Conservation (phyloP, 352 stramenopile species). For the Plasmopara viticola region DNA sequence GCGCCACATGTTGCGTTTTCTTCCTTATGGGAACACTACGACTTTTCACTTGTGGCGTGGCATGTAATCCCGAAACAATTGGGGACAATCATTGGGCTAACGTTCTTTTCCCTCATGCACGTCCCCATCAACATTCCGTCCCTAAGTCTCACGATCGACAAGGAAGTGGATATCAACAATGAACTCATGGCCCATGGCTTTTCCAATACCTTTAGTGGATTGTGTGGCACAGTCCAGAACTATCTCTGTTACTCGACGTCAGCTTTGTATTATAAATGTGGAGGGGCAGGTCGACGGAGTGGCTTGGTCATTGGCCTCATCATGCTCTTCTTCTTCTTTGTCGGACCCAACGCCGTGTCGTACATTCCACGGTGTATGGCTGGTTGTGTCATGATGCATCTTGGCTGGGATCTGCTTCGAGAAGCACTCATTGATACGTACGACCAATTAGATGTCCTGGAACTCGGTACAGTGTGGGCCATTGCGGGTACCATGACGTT, state of each 20-base stretch:
- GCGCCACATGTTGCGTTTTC: conserved; percentile 68
- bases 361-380: conserved; percentile 91
- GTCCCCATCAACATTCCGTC: conserved; percentile 94
- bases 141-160: conserved; percentile 72
- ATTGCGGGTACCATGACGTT: conserved; percentile 90
- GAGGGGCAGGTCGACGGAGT: conserved; percentile 61
- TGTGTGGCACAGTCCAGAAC: conserved; percentile 87
- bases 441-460: conserved; percentile 82
- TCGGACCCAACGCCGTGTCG: conserved; percentile 75
- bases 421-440: conserved; percentile 88
- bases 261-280: conserved; percentile 86
- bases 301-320: conserved; percentile 55
- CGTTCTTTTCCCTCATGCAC: conserved; percentile 92
- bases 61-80: conserved; percentile 65
- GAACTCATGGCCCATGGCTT: conserved; percentile 91
- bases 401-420: conserved; percentile 84
- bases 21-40: conserved; percentile 67
- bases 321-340: conserved; percentile 85
- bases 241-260: conserved; percentile 88
- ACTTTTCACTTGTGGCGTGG: conserved; percentile 62
- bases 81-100: conserved; percentile 80
- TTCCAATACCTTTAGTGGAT: conserved; percentile 83
- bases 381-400: conserved; percentile 89
- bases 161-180: conserved; percentile 90
- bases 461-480: conserved; percentile 87